Base-by-base conservation (phyloP, 257 asterid genomes). In the Solanum medicagineum region DNA sequence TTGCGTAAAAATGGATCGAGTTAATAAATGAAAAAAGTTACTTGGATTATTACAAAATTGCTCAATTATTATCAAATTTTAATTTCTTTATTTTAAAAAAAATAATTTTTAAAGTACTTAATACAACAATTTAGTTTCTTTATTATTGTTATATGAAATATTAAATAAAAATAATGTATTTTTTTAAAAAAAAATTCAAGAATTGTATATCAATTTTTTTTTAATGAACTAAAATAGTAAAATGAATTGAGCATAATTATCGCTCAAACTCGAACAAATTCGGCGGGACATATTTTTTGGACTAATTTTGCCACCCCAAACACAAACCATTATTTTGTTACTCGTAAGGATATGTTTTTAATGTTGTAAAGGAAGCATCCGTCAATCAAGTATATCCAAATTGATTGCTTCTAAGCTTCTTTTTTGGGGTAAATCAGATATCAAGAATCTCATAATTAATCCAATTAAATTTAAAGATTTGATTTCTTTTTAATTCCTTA, bases 201-300 rank as follows among this genome's bases (percentile, higher is more conserved):
- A 36, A 0, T 36, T 36, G 1, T 36, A 36, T 36, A 36, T 36
- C 42, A 36, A 36, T 9, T 51, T 51, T 51, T 51, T 11, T 51
- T 51, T 11, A 0, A 11, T 51, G 1, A 5, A 11, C 16, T 11
- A 11, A 51, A 47, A 51, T 51, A 51, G 13, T 51, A 51, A 49
- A 10, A 49, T 49, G 12, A 9, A 49, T 9, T 49, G 12, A 49
- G 14, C 4, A 12, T 0, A 0, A 65, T 13, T 2, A 26, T 0
- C 0, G 1, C 1, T 65, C 2, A 63, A 63, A 65, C 7, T 13
- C 6, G 26, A 63, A 26, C 3, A 12, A 24, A 26, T 63, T 63
- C 0, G 0, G 6, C 4, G 20, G 0, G 7, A 12, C 2, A 63
- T 63, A 26, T 63, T 63, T 63, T 24, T 2, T 63, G 4, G 26